phyloP scores from a whole-genome alignment of 1,139 yeast genomes.

The Kluyveromyces sp. region DNA sequence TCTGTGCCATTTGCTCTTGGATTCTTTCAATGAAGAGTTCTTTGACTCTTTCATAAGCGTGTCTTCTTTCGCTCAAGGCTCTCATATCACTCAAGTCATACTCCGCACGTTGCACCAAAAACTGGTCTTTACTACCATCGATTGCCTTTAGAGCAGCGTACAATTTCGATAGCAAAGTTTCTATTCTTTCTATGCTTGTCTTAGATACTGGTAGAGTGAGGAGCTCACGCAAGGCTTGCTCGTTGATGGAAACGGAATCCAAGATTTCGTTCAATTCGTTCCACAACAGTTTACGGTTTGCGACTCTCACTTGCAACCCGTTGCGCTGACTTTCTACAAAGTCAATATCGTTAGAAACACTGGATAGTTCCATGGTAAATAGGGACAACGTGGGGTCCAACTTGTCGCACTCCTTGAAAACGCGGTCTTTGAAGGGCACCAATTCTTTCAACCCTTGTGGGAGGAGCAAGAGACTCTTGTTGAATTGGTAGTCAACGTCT shows the following conservation, averaged over 20 bases:
- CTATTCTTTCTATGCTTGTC: constrained; percentile 44
- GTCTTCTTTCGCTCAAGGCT: constrained; percentile 64
- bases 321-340: constrained; percentile 69
- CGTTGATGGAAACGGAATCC: constrained; percentile 60
- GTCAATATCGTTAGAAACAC: constrained; percentile 59
- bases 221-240: constrained; percentile 44
- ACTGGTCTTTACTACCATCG: constrained; percentile 38
- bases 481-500: constrained; percentile 42
- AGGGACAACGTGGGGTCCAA: constrained; percentile 49
- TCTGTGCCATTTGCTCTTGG: constrained; percentile 37
- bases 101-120: constrained; percentile 23
- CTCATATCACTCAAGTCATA: constrained; percentile 58
- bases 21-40: constrained; percentile 45
- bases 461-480: constrained; percentile 32
- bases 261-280: constrained; percentile 61
- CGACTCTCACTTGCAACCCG: constrained; percentile 78
- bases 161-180: constrained; percentile 49
- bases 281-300: constrained; percentile 69
- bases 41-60: constrained; percentile 53
- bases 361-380: constrained; percentile 51
- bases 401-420: constrained; percentile 54
- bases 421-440: constrained; percentile 38
- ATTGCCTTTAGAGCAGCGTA: constrained; percentile 59
- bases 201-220: constrained; percentile 42
- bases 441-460: constrained; percentile 36